Evolutionary conservation across 129 eudicot genomes (phyloP), one percentile per base, ranked within the genome.

Genomic region (Lonicera japonica): DNA sequence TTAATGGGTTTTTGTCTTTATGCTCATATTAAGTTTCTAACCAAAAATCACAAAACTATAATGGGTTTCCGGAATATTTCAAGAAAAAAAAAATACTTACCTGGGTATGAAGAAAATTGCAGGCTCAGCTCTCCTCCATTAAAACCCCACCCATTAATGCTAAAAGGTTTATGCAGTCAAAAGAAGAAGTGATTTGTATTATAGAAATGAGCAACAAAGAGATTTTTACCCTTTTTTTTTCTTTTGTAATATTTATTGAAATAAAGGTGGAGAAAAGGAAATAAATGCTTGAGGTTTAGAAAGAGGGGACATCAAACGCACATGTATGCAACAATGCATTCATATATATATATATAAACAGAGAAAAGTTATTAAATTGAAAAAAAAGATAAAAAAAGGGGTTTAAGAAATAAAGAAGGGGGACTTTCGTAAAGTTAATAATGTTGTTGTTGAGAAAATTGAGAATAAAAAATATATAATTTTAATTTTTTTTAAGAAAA

Each of bases 51-150:
- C n/a, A n/a, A n/a, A n/a, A n/a, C n/a, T n/a, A n/a, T n/a, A n/a
- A n/a, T n/a, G n/a, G n/a, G n/a, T n/a, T 29, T 29, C 36, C 36
- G 2, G 6, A 29, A 29, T 29, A 1, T 2, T 1, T 29, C 1
- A 29, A n/a, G 41, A 11, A 43, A 17, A 53, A 15, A 41, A 40
- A 60, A 50, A 12, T 21, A 39, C 10, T 67, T 66, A 73, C 73
- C 78, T 66, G 41, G 40, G 56, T 12, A 73, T 41, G 57, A 73
- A 73, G 73, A 22, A 73, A 66, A 43, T 16, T 45, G 66, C 67
- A 46, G 53, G 56, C 65, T 50, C 66, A 47, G 39, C 58, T 50
- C 72, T 66, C 77, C 54, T 36, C 56, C 67, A 73, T 65, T 23
- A 51, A 58, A 50, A 15, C 56, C 41, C 50, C 5, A 51, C 12